Evolutionary conservation across 306 rosid genomes (phyloP), one percentile per base, ranked within the genome.

Genomic region (Medicago truncatula): DNA sequence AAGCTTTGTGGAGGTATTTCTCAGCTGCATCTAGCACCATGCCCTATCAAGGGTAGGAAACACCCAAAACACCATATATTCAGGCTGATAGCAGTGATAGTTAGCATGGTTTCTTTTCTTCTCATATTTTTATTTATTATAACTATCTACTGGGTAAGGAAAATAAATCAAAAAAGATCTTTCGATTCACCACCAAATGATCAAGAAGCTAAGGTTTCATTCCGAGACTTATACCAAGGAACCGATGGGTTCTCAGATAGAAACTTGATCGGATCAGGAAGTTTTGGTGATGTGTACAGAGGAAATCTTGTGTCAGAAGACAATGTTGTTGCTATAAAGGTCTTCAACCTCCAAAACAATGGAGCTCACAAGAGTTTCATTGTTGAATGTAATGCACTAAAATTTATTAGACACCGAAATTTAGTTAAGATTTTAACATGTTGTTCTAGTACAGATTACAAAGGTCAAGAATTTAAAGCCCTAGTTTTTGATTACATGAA

Each of bases 391-490:
- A 72, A 64, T 63, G 78, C 67, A 10, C n/a, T 78, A 1, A 71
- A 56, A 63, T 53, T 28, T 53, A 79, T 72, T 2, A 15, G 68
- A 18, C 83, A 63, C 20, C 68, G 74, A 14, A 72, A 79, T 53
- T 47, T 72, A 0, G 68, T 72, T 15, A 73, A 56, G 62, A 57
- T 73, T 7, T 9, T 73, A 15, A 79, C 83, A 9, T 79, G 79
- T 65, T 79, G 74, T 13, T 72, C 83, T 0, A 56, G 75, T 21
- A 3, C 38, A 9, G 70, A 80, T 41, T 57, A 73, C 16, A 67
- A 65, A 1, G 83, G 83, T 6, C 46, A 54, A 53, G 83, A 65
- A 6, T 72, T 79, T 59, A 72, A 79, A 73, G 83, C 71, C 46
- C 63, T 80, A 6, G 79, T 73, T 7, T 80, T 65, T 7, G 64